These are phyloP conservation scores for Tylopilus orsonianus DNA, from an alignment of 1,284 basidiomycete genomes.

Conservation along the genomic window DNA sequence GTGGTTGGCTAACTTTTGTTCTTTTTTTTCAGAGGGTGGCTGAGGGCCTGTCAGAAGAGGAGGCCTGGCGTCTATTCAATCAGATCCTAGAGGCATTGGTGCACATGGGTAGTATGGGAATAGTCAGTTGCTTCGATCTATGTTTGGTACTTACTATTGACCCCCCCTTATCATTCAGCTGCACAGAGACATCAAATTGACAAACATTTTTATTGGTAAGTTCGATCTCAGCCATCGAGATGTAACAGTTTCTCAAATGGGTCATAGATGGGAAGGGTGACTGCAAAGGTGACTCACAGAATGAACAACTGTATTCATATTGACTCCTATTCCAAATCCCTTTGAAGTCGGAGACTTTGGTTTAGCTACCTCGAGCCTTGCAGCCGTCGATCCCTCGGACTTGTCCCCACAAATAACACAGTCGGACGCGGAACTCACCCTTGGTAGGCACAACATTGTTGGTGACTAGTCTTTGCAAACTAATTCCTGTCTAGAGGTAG, in stretches of 20 bases:
- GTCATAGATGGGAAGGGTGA: slow-evolving; percentile 79
- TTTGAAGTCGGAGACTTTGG: slow-evolving; percentile 86
- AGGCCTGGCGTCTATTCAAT: slow-evolving; percentile 87
- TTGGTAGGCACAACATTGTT: slow-evolving; percentile 45
- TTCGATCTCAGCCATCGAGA: background rate
- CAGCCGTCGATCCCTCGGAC: slow-evolving; percentile 70
- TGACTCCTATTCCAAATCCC: background rate
- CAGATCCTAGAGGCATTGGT: slow-evolving; percentile 93
- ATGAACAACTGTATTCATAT: background rate
- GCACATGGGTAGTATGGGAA: slow-evolving; percentile 86
- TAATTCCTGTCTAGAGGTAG: slow-evolving; percentile 62
- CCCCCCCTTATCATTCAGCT: slow-evolving; percentile 42
- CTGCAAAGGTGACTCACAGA: slow-evolving; percentile 66
- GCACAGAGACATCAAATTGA: slow-evolving; percentile 91
- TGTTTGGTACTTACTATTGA: slow-evolving; percentile 1
- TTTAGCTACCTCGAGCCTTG: slow-evolving; percentile 81
- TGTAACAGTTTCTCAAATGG: background rate
- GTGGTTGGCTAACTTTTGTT: background rate
- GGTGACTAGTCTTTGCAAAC: background rate
- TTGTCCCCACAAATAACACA: slow-evolving; percentile 46
- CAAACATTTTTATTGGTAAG: slow-evolving; percentile 88
- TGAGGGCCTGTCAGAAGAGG: slow-evolving; percentile 78
- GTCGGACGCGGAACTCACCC: slow-evolving; percentile 68
- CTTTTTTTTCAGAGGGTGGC: slow-evolving; percentile 60
- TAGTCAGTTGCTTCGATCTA: slow-evolving; percentile 43